Percentiles rank a stretch among this genome's conserved stretches.
phyloP scores from a whole-genome alignment of 352 stramenopile species.

The Hyaloperonospora arabidopsidis region DNA sequence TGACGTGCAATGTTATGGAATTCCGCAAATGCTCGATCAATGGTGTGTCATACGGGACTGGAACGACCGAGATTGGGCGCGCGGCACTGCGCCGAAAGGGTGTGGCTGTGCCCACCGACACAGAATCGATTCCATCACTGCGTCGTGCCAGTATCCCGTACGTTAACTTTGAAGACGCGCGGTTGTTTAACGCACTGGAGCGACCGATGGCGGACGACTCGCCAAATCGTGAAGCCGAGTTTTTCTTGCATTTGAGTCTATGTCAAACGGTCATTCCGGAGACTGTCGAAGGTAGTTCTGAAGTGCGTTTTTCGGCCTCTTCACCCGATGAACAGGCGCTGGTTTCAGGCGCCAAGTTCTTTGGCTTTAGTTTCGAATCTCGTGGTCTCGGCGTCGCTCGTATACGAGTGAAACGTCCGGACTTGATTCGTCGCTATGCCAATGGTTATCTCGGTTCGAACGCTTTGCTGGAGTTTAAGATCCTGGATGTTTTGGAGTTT shows the following conservation, averaged over 20 bases:
- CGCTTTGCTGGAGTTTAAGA: conserved; percentile 59
- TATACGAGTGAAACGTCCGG: conserved; percentile 39
- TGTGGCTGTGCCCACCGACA: conserved; percentile 41
- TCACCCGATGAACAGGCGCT: conserved; percentile 86
- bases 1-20: conserved; percentile 92
- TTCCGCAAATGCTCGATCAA: conserved; percentile 94
- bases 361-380: conserved; percentile 68
- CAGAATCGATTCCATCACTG: conserved; percentile 15
- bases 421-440: conserved; percentile 26
- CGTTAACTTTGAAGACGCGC: conserved; percentile 71
- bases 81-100: conserved; percentile 60
- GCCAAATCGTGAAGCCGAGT: conserved; percentile 47
- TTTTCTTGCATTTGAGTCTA: conserved; percentile 80
- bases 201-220: conserved; percentile 20
- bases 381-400: conserved; percentile 53
- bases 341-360: conserved; percentile 79
- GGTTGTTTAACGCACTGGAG: conserved; percentile 41
- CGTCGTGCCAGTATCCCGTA: conserved; percentile 44
- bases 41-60: conserved; percentile 87
- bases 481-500: conserved; percentile 95
- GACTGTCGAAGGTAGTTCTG: conserved; percentile 33
- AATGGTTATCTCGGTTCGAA: conserved; percentile 27
- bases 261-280: conserved; percentile 79
- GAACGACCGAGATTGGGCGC: conserved; percentile 73
- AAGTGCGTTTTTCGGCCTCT: conserved; percentile 65